Percentiles rank a stretch among this genome's conserved stretches.
These are phyloP conservation scores for Fibroporia radiculosa DNA, from an alignment of 768 basidiomycete genomes.

Conservation along the genomic window DNA sequence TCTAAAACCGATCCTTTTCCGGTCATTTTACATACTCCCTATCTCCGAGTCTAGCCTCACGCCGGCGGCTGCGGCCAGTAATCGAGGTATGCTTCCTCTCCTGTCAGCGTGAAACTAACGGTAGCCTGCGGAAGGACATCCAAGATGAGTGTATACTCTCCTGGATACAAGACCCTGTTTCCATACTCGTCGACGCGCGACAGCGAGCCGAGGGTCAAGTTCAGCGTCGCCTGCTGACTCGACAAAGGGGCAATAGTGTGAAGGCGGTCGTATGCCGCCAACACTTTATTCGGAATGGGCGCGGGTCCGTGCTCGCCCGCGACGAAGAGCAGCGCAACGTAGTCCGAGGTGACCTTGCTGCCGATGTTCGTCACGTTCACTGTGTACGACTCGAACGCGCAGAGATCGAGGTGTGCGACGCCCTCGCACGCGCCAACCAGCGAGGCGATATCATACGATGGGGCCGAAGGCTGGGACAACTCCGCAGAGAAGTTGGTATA, in stretches of 20 bases:
- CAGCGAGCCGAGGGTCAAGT: slow-evolving; percentile 40
- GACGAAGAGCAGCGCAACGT: slow-evolving; percentile 45
- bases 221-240: slow-evolving; percentile 26
- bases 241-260: slow-evolving; percentile 24
- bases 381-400: slow-evolving; percentile 40
- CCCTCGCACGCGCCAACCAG: slow-evolving; percentile 25
- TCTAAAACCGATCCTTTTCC: too few relatives aligned
- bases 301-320: slow-evolving; percentile 39
- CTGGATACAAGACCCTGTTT: slow-evolving; percentile 37
- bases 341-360: slow-evolving; percentile 41
- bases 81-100: slow-evolving; percentile 21
- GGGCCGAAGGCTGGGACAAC: slow-evolving; percentile 10
- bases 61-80: slow-evolving; percentile 4
- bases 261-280: slow-evolving; percentile 42
- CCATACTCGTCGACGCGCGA: slow-evolving; percentile 41
- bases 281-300: slow-evolving; percentile 44
- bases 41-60: too few relatives aligned
- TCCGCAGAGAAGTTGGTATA: slow-evolving; percentile 37
- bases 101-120: slow-evolving; percentile 32
- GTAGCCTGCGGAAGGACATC: slow-evolving; percentile 35
- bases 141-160: slow-evolving; percentile 34
- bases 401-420: slow-evolving; percentile 30
- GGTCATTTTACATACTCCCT: too few relatives aligned
- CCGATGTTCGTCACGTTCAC: slow-evolving; percentile 44
- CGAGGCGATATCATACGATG: slow-evolving; percentile 34